Evolutionary conservation across 495 filamentous ascomycete species (phyloP).

Genomic region (Penicillium dipodomyicola): DNA sequence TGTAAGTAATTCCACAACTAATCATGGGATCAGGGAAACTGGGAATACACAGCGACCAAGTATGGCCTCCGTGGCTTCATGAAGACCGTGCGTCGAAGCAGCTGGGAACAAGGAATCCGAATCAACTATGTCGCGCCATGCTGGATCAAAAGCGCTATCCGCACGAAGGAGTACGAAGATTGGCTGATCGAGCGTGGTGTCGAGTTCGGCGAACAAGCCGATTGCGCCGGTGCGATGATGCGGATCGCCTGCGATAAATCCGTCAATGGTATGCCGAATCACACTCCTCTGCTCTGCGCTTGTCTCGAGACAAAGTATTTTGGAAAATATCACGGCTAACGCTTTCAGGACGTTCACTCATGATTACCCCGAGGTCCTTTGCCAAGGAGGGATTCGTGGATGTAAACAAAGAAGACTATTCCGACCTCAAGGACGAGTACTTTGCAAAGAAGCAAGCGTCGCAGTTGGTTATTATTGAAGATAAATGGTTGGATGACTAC

Average conservation of each 20-base stretch:
- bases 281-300: not conserved
- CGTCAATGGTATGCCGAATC: not conserved
- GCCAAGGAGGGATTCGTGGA: slow-evolving; percentile 3
- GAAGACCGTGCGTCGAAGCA: not conserved
- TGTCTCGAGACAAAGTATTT: not conserved
- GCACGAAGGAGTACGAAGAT: not conserved
- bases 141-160: not conserved
- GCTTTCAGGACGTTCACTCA: not conserved
- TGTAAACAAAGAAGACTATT: not conserved
- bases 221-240: slow-evolving; percentile 2
- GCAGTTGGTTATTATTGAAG: not conserved
- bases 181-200: not conserved
- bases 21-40: not conserved
- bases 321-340: not conserved
- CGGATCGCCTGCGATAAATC: slow-evolving; percentile 1
- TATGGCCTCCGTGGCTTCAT: slow-evolving; percentile 2
- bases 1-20: not conserved
- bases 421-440: not conserved
- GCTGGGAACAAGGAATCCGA: slow-evolving; percentile 1
- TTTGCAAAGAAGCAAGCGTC: not conserved
- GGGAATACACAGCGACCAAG: slow-evolving; percentile 1
- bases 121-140: slow-evolving; percentile 2
- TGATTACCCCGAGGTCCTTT: not conserved
- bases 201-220: not conserved
- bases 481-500: slow-evolving; percentile 3